Base-by-base conservation (phyloP, 305 asterid genomes). In the Fraxinus velutina region DNA sequence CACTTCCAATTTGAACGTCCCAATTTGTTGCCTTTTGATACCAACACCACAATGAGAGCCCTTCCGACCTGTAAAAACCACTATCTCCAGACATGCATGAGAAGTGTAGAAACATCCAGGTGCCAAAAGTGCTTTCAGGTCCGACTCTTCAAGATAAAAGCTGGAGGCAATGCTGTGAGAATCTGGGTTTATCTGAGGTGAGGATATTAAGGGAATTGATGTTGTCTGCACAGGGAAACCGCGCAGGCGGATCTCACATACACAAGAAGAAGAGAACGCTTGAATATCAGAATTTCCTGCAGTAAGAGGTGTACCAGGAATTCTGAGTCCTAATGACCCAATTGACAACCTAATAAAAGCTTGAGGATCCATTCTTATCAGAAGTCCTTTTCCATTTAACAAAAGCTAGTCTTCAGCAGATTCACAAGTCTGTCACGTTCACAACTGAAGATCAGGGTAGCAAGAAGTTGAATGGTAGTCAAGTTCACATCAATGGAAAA, bases 141-240 rank as follows among this genome's bases (percentile, higher is more conserved):
- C 96, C 1, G 97, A 91, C 84, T 94, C 93, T 87, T 91, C 96
- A 15, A 94, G 93, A 86, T 94, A 93, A 85, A 93, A 94, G 89
- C 94, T 92, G 79, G 97, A 90, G 21, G 95, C 92, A 81, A 86
- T 84, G 66, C 81, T 88, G 80, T 90, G 92, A 83, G 92, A 78
- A 82, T 89, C 92, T 29, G 93, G 92, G 27, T 78, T 84, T 71
- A 85, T 88, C 83, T 94, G 97, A 34, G 97, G 92, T 57, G 97
- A 92, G 73, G 96, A 88, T 75, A 94, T 50, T 42, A 90, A 90
- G 73, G 97, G 98, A 78, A 93, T 80, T 50, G 91, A 75, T 50
- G 95, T 85, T 37, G 94, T 94, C 89, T 94, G 98, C 73, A 93
- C 96, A 70, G 98, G 98, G 86, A 94, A 94, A 83, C 98, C 98